These are phyloP conservation scores for Globisporangium polare DNA, from an alignment of 352 stramenopile genomes.

Conservation along the genomic window DNA sequence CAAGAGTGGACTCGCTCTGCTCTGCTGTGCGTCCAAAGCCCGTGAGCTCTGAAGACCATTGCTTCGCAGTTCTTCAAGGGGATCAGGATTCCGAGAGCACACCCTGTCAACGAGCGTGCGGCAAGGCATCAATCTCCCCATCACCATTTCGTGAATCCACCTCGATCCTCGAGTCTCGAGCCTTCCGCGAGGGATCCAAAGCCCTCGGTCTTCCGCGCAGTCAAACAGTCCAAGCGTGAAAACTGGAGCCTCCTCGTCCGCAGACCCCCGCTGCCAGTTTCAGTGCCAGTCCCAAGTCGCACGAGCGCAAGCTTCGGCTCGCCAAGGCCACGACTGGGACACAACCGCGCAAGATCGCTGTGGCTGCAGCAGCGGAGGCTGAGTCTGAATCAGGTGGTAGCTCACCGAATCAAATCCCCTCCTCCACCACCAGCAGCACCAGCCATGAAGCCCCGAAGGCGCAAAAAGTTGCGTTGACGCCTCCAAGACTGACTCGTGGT, in stretches of 20 bases:
- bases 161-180: neutral
- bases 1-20: too few species aligned
- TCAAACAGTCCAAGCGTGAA: neutral
- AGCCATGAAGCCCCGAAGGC: neutral
- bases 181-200: too few species aligned
- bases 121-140: too few species aligned
- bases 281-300: neutral
- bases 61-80: too few species aligned
- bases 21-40: too few species aligned
- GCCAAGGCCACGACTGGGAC: neutral
- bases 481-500: constrained; percentile 1
- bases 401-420: neutral
- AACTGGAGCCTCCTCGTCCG: constrained; percentile 3
- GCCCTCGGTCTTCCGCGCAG: too few species aligned
- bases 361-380: neutral
- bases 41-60: too few species aligned
- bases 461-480: too few species aligned
- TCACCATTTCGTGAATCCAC: too few species aligned
- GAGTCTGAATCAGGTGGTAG: neutral
- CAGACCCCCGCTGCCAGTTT: neutral
- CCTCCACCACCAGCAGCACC: too few species aligned
- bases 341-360: constrained; percentile 6
- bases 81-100: too few species aligned
- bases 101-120: too few species aligned
- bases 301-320: constrained; percentile 1